Evolutionary conservation across 2,329 filamentous ascomycete genomes (phyloP).

Genomic region (Thelonectria olida): DNA sequence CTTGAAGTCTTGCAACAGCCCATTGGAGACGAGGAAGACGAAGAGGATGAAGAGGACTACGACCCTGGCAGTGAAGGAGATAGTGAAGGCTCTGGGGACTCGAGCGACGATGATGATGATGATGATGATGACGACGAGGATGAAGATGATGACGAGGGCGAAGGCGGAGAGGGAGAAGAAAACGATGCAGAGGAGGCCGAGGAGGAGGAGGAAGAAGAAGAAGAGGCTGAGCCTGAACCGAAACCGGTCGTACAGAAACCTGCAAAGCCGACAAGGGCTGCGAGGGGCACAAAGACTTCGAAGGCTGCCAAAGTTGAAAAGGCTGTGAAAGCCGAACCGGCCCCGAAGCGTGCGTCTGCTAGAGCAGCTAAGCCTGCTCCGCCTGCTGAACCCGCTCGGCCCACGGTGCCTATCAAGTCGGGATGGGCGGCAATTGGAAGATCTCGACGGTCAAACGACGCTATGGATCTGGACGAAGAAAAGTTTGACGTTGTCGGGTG

Average conservation of each 20-base stretch:
- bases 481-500: slow-evolving; percentile 45
- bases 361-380: slow-evolving; percentile 9
- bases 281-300: slow-evolving; percentile 13
- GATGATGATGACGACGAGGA: slow-evolving; percentile 53
- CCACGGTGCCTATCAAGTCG: slow-evolving; percentile 31
- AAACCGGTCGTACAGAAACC: slow-evolving; percentile 11
- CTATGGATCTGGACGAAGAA: slow-evolving; percentile 45
- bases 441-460: slow-evolving; percentile 33
- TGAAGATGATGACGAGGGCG: slow-evolving; percentile 50
- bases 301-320: not conserved
- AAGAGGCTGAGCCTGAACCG: slow-evolving; percentile 29
- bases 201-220: slow-evolving; percentile 27
- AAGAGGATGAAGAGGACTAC: slow-evolving; percentile 73
- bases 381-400: not conserved
- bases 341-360: slow-evolving; percentile 8
- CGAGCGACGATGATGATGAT: slow-evolving; percentile 59
- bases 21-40: slow-evolving; percentile 66
- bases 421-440: slow-evolving; percentile 45
- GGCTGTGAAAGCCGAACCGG: not conserved
- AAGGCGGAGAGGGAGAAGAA: slow-evolving; percentile 43
- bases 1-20: slow-evolving; percentile 59
- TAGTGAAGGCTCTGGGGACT: slow-evolving; percentile 66
- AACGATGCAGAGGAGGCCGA: slow-evolving; percentile 39
- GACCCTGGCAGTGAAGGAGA: slow-evolving; percentile 70
- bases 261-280: slow-evolving; percentile 3